Evolutionary conservation across 1,284 basidiomycete genomes (phyloP), one percentile per base, ranked within the genome.

Genomic region (Ganoderma resinaceum): DNA sequence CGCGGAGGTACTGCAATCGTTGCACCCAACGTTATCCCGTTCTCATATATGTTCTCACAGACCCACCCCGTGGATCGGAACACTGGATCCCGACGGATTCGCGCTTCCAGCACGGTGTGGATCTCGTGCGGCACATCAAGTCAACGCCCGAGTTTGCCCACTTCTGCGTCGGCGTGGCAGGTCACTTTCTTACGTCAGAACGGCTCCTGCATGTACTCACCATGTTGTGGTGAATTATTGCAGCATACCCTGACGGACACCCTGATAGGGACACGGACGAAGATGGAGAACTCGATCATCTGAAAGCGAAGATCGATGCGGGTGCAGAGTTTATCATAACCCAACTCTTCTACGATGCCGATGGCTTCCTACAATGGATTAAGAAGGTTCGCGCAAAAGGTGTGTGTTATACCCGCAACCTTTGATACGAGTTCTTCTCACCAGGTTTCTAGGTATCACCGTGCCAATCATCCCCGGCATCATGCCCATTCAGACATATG

Each of bases 401-500:
- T 94, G 33, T 57, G 49, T 33, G 23, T 43, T 35, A 3, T 57
- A n/a, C 20, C 49, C 20, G 1, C 46, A 0, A 8, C 14, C 42
- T 42, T 37, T 53, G 31, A 38, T 20, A n/a, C 14, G 57, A 16
- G 53, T 29, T 70, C 9, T 76, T 40, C n/a, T 26, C 18, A 46
- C 20, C 16, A 38, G 43, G 16, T 35, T 38, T n/a, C 20, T 74
- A 94, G 97, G 97, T 38, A 97, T 99, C 77, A 88, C 83, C 1
- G 88, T 97, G 16, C 97, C 97, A 1, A 92, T 99, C 74, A 92
- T 99, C 66, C 96, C 98, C 2, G 96, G 97, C 6, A 90, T 99
- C 70, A 99, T 99, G 97, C 98, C 98, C 0, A 95, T 99, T 68
- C 98, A 99, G 78, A 98, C 95, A 53, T 98, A 96, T 78, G 89